phyloP scores from a whole-genome alignment of 306 rosid species.

The Castanea sativa region DNA sequence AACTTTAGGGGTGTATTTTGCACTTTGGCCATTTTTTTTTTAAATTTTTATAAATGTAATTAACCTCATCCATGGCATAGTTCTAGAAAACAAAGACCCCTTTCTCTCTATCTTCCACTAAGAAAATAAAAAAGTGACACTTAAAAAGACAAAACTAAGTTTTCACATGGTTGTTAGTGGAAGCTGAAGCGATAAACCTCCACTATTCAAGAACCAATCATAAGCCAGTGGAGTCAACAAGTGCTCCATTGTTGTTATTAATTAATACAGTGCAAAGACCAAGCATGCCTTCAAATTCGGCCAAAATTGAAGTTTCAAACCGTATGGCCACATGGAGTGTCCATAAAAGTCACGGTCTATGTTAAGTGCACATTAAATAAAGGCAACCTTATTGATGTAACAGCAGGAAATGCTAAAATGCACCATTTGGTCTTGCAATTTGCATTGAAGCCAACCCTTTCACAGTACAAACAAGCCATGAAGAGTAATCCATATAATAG shows the following conservation, averaged over 20 bases:
- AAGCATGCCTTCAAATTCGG: neutral
- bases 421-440: neutral
- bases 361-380: neutral
- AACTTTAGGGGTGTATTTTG: too few species aligned
- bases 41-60: too few species aligned
- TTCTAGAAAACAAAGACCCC: neutral
- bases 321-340: neutral
- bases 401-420: neutral
- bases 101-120: neutral
- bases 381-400: neutral
- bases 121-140: neutral
- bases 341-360: neutral
- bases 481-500: neutral
- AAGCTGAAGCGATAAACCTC: slow-evolving; percentile 1
- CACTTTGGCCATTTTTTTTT: too few species aligned
- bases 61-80: neutral
- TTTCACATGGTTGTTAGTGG: neutral
- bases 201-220: slow-evolving; percentile 2
- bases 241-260: neutral
- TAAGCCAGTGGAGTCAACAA: neutral
- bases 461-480: neutral
- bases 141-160: neutral
- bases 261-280: neutral
- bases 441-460: neutral
- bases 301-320: neutral